Evolutionary conservation across 768 basidiomycete species (phyloP), one percentile per base, ranked within the genome.

Genomic region (Mycena vitilis): DNA sequence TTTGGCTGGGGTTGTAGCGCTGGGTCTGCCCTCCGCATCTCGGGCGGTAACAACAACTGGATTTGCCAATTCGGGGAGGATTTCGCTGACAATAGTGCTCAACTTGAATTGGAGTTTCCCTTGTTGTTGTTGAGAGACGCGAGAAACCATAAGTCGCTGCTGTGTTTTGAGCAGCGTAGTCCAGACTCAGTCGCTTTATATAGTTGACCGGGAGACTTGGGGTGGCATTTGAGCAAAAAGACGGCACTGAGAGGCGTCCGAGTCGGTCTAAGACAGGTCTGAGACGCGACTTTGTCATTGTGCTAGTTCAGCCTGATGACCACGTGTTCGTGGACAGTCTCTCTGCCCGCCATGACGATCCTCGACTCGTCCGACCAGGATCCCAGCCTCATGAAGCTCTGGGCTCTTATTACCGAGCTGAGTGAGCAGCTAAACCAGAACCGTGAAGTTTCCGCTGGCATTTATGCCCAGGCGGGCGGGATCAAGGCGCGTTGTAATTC

Each of bases 371-470:
- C 71, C 47, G 63, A 75, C 64, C 83, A 81, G 69, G 91, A 92
- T 64, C 80, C 87, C 71, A 89, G 90, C 63, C 81, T 91, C 40
- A 80, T 82, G 74, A 89, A 87, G 59, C 85, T 94, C 56, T 88
- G 90, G 86, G 75, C 81, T 38, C 78, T 91, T 25, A 89, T 97
- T 48, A 85, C 87, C 25, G 95, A 96, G 78, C 88, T 98, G 45
- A 88, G 92, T 45, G 92, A 94, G 70, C 93, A 96, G 78, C 85
- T 98, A 65, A 89, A 86, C 63, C 90, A 89, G 72, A 98, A 97
- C 78, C 85, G 93, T 30, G 85, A 85, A 37, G 77, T 91, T 65
- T 91, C 95, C 5, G 87, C 89, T 25, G 83, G 87, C 40, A 83
- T 98, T 45, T 93, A 95, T 76, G 79, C 85, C 0, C 87, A 94